Evolutionary conservation across 495 filamentous ascomycete genomes (phyloP), one percentile per base, ranked within the genome.

Genomic region (Podospora tetraspora): DNA sequence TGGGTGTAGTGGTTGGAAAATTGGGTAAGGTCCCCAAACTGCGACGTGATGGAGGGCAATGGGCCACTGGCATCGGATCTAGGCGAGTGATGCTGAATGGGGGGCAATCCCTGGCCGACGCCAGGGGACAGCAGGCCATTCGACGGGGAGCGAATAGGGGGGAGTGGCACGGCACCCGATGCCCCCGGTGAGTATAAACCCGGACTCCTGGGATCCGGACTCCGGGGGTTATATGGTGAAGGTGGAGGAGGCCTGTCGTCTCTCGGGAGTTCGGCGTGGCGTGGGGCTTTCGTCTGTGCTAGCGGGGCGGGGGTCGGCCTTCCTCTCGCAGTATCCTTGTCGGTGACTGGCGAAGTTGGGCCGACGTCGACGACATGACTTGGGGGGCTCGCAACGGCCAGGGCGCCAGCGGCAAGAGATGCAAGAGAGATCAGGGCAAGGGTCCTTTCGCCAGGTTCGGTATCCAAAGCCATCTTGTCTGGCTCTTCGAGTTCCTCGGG

Each of bases 1-100:
- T 56, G 61, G 13, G 16, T 62, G 78, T 94, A 69, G 87, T 94
- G 29, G 80, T 93, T 69, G 89, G 91, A 72, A 80, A 92, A 68
- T 77, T 89, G 68, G 84, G 85, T 62, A 3, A 79, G 60, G 43
- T 81, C 79, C 30, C 77, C 75, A 10, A 85, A 62, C 34, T 76
- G 72, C n/a, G 78, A 73, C 24, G 74, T 74, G 61, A 86, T 84
- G 8, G 84, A 82, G 1, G 84, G 84, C 13, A 86, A 69, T 5
- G 73, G 71, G 23, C 72, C 79, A 58, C 78, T 80, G 25, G 73
- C 69, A 21, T 81, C 79, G 57, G 79, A 81, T 68, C 81, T 76
- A 10, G 83, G 81, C 10, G 83, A 85, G 29, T 74, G 70, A 27
- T 79, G 73, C 32, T 82, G 81, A 34, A 86, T 79, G n/a, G 84